Evolutionary conservation across 139 green algal genomes (phyloP).

Genomic region (Ettlia oleoabundans): DNA sequence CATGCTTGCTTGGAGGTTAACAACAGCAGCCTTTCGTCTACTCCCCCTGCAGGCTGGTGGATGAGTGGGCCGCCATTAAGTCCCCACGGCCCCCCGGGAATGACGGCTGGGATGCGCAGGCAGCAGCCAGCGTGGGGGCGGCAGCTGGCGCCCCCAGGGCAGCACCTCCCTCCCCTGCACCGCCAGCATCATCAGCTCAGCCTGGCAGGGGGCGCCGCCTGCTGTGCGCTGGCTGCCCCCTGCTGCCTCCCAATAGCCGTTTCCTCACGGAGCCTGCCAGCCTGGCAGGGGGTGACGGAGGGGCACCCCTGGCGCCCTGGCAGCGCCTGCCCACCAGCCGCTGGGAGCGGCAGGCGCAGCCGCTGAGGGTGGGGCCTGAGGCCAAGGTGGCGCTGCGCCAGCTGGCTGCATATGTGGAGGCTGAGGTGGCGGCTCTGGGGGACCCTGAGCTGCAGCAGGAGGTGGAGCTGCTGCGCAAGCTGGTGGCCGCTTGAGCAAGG

Average conservation of each 20-base stretch:
- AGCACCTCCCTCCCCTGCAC: background rate
- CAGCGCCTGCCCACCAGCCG: background rate
- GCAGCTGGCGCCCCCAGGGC: background rate
- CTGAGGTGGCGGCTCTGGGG: constrained; percentile 15
- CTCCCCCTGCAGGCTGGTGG: constrained; percentile 27
- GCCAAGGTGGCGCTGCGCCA: background rate
- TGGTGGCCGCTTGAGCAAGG: background rate
- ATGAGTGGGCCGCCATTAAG: background rate
- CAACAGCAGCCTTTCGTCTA: too few species aligned
- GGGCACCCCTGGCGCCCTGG: background rate
- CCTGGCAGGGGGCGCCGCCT: too few species aligned
- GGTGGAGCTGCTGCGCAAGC: constrained; percentile 13
- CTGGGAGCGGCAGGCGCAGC: constrained; percentile 1
- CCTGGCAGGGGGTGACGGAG: background rate
- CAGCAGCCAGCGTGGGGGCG: background rate
- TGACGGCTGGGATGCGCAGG: background rate
- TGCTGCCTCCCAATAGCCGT: background rate
- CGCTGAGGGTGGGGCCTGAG: background rate
- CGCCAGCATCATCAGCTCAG: background rate
- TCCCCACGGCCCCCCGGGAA: background rate
- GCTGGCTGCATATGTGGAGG: constrained; percentile 8
- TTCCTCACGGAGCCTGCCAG: too few species aligned
- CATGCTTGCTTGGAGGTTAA: too few species aligned
- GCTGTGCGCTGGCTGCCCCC: constrained; percentile 23
- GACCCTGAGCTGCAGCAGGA: constrained; percentile 17